phyloP scores from a whole-genome alignment of 805 yeast genomes.

The Kurtzmaniella fragi region DNA sequence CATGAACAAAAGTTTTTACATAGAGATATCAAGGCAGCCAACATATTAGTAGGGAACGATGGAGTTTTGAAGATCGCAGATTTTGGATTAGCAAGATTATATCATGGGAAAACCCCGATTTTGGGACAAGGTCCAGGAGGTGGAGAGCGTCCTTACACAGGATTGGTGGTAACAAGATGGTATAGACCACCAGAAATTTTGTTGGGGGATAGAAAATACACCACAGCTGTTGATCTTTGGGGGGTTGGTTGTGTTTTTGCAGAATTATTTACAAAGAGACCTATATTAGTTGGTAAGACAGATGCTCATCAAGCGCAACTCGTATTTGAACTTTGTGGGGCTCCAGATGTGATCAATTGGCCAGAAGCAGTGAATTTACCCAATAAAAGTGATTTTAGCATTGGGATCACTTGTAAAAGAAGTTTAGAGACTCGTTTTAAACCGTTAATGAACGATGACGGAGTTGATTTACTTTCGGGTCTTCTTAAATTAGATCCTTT shows the following conservation, averaged over 20 bases:
- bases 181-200: conserved; percentile 93
- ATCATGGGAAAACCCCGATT: conserved; percentile 58
- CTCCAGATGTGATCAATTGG: conserved; percentile 61
- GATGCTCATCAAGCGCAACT: conserved; percentile 85
- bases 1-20: conserved; percentile 63
- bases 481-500: conserved; percentile 67
- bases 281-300: conserved; percentile 78
- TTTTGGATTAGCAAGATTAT: conserved; percentile 85
- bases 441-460: conserved; percentile 36
- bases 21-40: conserved; percentile 96
- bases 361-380: conserved; percentile 59
- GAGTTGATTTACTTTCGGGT: conserved; percentile 53
- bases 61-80: conserved; percentile 91
- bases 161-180: conserved; percentile 91
- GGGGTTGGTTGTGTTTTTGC: conserved; percentile 96
- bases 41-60: conserved; percentile 68
- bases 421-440: conserved; percentile 48
- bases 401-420: conserved; percentile 42
- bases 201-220: conserved; percentile 78
- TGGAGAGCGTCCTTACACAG: conserved; percentile 49
- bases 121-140: conserved; percentile 53
- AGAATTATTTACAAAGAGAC: conserved; percentile 76
- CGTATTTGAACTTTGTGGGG: conserved; percentile 77
- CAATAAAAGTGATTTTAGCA: conserved; percentile 40
- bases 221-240: conserved; percentile 97